These are phyloP conservation scores for Exserohilum rostratum DNA, from an alignment of 2,329 filamentous ascomycete genomes.

Conservation along the genomic window DNA sequence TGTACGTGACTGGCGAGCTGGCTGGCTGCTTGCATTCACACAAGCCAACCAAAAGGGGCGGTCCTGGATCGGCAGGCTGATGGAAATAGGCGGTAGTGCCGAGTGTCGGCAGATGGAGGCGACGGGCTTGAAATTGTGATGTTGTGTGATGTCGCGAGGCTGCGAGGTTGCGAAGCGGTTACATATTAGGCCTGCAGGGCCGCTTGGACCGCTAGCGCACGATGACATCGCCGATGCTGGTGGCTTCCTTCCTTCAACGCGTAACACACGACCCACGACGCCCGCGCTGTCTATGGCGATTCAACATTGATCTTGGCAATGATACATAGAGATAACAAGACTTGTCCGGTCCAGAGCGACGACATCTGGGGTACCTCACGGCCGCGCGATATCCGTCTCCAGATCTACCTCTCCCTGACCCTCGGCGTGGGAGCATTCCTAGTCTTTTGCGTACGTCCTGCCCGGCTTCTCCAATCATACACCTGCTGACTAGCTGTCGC, in stretches of 20 bases:
- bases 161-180: neutral
- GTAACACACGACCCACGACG: slow-evolving; percentile 10
- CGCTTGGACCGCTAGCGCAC: slow-evolving; percentile 13
- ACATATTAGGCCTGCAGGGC: neutral
- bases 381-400: slow-evolving; percentile 59
- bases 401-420: slow-evolving; percentile 73
- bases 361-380: slow-evolving; percentile 44
- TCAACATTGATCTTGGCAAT: slow-evolving; percentile 22
- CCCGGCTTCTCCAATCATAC: slow-evolving; percentile 1
- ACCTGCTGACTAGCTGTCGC: slow-evolving; percentile 31
- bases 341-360: slow-evolving; percentile 22
- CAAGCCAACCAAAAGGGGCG: no score
- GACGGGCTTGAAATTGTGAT: neutral
- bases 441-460: slow-evolving; percentile 71
- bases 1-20: no score
- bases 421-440: slow-evolving; percentile 75
- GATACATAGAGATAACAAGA: slow-evolving; percentile 22
- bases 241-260: slow-evolving; percentile 3
- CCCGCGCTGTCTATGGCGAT: slow-evolving; percentile 19
- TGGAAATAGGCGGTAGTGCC: neutral
- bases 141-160: neutral
- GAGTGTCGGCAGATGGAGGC: neutral
- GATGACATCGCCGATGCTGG: slow-evolving; percentile 13
- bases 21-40: no score
- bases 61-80: no score